Evolutionary conservation across 257 asterid species (phyloP).

Genomic region (Lantana camara): DNA sequence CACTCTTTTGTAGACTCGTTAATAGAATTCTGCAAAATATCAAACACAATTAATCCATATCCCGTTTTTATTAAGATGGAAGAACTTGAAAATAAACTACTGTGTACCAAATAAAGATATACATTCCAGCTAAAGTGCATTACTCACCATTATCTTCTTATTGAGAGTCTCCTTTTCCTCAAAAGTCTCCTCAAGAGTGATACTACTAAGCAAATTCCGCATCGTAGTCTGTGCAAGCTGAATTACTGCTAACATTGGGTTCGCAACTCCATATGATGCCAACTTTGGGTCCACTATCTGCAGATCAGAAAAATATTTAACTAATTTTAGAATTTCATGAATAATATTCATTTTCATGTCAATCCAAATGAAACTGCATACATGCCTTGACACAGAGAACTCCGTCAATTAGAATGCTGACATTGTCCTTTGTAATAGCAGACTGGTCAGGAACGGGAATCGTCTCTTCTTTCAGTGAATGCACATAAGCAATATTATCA

Average conservation of each 20-base stretch:
- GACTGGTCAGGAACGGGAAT: conserved; percentile 76
- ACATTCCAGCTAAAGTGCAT: not conserved
- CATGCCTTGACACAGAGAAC: conserved; percentile 80
- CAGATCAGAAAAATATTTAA: not conserved
- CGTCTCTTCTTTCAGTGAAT: conserved; percentile 83
- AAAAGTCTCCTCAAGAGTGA: conserved; percentile 93
- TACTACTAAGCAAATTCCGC: conserved; percentile 96
- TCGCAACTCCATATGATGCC: conserved; percentile 95
- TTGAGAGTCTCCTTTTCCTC: conserved; percentile 91
- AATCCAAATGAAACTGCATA: conserved; percentile 5
- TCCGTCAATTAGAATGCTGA: conserved; percentile 77
- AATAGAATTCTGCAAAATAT: conserved; percentile 61
- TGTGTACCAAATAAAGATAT: too few species aligned
- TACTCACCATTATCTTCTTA: conserved; percentile 82
- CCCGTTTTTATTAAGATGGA: too few species aligned
- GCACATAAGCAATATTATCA: conserved; percentile 81
- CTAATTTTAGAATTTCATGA: conserved; percentile 2
- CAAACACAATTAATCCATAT: not conserved
- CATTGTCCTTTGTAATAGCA: conserved; percentile 93
- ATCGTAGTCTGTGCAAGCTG: conserved; percentile 96
- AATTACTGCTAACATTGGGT: conserved; percentile 79
- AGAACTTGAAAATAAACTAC: too few species aligned
- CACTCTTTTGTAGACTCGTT: conserved; percentile 86
- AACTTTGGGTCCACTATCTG: conserved; percentile 89
- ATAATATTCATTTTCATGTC: conserved; percentile 21